A percentile compares a stretch with the other conserved stretches of the same genome.
Evolutionary conservation across 257 asterid genomes (phyloP).

Genomic region (Leonotis leonurus): DNA sequence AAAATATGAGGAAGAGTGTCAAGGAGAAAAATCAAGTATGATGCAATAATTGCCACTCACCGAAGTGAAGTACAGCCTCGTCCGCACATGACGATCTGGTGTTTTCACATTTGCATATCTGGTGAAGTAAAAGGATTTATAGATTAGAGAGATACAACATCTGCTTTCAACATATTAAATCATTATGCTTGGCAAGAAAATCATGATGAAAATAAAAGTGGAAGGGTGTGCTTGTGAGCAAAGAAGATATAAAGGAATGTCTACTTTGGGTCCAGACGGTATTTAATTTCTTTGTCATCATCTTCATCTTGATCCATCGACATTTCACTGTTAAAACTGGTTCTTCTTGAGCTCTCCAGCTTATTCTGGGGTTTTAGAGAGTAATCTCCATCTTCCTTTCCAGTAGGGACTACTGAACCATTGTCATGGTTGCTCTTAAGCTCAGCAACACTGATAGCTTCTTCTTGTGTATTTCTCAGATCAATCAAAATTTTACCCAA

Average conservation of each 20-base stretch:
- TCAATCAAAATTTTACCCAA: slow-evolving; percentile 92
- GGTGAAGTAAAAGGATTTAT: slow-evolving; percentile 12
- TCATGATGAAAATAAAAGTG: background rate
- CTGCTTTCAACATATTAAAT: background rate
- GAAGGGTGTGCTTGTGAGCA: slow-evolving; percentile 4
- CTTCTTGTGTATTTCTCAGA: slow-evolving; percentile 89
- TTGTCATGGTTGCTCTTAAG: slow-evolving; percentile 63
- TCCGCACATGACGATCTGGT: slow-evolving; percentile 97
- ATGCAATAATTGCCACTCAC: slow-evolving; percentile 39
- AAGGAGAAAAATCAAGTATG: background rate
- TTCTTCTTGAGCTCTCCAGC: slow-evolving; percentile 58
- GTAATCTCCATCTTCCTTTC: slow-evolving; percentile 62
- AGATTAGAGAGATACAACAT: background rate
- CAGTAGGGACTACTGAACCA: slow-evolving; percentile 25
- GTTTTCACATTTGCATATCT: slow-evolving; percentile 96
- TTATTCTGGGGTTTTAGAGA: slow-evolving; percentile 39
- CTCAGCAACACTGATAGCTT: slow-evolving; percentile 92
- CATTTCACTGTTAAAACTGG: slow-evolving; percentile 80
- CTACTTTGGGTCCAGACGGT: slow-evolving; percentile 96
- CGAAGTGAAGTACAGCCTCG: slow-evolving; percentile 94
- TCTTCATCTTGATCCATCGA: slow-evolving; percentile 92
- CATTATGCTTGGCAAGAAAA: background rate
- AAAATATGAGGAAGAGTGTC: background rate
- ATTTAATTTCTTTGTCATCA: slow-evolving; percentile 88
- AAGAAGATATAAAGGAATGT: background rate